A percentile compares a stretch with the other conserved stretches of the same genome.
These are phyloP conservation scores for Petrea volubilis DNA, from an alignment of 257 asterid species.

Conservation along the genomic window DNA sequence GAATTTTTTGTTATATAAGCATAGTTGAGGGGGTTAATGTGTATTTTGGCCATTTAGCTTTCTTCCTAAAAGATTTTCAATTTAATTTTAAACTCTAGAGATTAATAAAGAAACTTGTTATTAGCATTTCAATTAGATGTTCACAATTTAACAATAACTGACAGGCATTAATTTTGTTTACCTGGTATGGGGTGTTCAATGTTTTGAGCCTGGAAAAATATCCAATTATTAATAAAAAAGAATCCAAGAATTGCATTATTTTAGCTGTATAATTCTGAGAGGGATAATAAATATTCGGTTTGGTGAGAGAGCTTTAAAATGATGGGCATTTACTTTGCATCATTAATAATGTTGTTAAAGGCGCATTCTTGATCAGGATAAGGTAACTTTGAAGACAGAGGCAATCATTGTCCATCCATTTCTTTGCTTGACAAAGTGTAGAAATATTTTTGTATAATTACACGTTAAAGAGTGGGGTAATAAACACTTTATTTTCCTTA, in stretches of 20 bases:
- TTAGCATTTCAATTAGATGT: no score
- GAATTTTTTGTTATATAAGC: no score
- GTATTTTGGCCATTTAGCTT: no score
- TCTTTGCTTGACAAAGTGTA: neutral
- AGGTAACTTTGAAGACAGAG: conserved; percentile 14
- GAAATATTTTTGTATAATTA: neutral
- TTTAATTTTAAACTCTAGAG: no score
- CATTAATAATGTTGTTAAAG: neutral
- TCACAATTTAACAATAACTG: neutral
- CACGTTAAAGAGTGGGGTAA: neutral
- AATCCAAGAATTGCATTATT: neutral
- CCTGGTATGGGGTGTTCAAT: neutral
- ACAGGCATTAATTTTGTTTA: neutral
- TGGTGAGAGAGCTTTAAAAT: conserved; percentile 15
- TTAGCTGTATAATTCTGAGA: neutral
- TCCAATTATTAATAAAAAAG: neutral
- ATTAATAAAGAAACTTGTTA: no score
- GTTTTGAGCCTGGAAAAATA: no score
- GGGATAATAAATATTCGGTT: conserved; percentile 6
- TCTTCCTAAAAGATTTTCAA: no score
- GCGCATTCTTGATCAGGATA: neutral
- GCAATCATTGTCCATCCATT: neutral
- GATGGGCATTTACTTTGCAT: neutral
- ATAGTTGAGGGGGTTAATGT: no score
- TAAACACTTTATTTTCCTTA: neutral